Base-by-base conservation (phyloP, 2,329 filamentous ascomycete species). In the Penicillium concentricum region DNA sequence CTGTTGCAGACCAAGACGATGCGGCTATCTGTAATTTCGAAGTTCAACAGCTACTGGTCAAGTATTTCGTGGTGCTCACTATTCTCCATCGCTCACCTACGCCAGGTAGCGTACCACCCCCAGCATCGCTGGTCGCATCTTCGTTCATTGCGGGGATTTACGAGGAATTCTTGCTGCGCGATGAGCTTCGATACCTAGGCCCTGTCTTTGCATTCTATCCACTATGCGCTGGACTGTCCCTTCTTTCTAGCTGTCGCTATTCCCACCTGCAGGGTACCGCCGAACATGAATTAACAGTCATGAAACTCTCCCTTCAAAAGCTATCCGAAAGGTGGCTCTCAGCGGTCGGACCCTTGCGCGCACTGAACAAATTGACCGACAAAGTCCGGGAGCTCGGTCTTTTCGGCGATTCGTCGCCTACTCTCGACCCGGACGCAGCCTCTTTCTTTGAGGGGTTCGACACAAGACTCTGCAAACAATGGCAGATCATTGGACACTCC, bases 121-220 rank as follows among this genome's bases (percentile, higher is more conserved):
- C 73, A 9, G 72, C 71, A 5, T 75, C 75, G 1, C 59, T 78
- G 0, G 62, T 78, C 0, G 74, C 75, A 8, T 75, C 76, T 0
- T 77, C 75, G 0, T 77, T 74, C 46, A 67, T 78, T 24, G 74
- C 73, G 0, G 74, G 76, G 0, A 74, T 78, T 2, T 77, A 75
- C 28, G 74, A 77, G 50, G 72, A 76, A 41, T 74, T 78, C 44
- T 69, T 78, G 22, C 69, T 74, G 22, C 65, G 72, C 0, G 74
- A 76, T 49, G 74, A 79, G 46, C 67, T 78, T 12, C 70, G 72
- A 22, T 76, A 73, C 26, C 61, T 77, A 1, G 75, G 74, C 0
- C 73, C 75, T 0, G 73, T 76, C 4, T 77, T 73, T 52, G 74
- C 75, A 4, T 76, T 78, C 59, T 77, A 77, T 50, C 73, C 72